Evolutionary conservation across 208 protist genomes (phyloP), one percentile per base, ranked within the genome.

Genomic region (Leishmania braziliensis): DNA sequence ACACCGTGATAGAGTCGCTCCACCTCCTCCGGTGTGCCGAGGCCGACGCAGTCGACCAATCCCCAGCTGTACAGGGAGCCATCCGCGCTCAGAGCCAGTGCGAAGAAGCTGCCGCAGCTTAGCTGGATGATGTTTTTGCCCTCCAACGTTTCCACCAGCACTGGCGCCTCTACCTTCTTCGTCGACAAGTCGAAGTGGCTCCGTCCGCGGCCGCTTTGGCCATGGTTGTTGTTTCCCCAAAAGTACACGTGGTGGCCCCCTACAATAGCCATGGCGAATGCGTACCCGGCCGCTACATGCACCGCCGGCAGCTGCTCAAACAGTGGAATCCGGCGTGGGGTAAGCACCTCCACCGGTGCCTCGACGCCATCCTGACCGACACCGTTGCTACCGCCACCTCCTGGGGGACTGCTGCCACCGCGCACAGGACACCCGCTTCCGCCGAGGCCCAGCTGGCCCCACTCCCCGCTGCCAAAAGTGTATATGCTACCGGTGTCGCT

Each of bases 181-280:
- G 82, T 80, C 3, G 82, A 68, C 43, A 82, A 71, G 79, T 89
- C 84, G 76, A 97, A 95, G 88, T 82, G 89, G 39, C 33, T 39
- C 23, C 85, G 88, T 2, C 95, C 95, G 16, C 96, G 88, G 20
- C 92, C 95, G 77, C 92, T 94, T 78, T 97, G 95, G 46, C 92
- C 92, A 86, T 97, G 95, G 84, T 96, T 97, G 86, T 97, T 97
- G 84, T 96, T 97, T 1, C 95, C 95, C 93, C 95, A 97, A 71
- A 95, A 96, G 88, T 94, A 96, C 3, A 97, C 95, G 60, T 91
- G 89, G 77, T 95, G 86, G 79, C 84, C 88, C 54, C 87, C 75
- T 14, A 79, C 89, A 56, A 97, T 81, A 20, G 95, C 95, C 88
- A 96, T 94, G 14, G 91, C 95, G 75, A 93, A 96, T 18, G 95